Percentiles rank a stretch among this genome's conserved stretches.
Conservation (phyloP, 768 basidiomycete species). For the Suillus variegatus region DNA sequence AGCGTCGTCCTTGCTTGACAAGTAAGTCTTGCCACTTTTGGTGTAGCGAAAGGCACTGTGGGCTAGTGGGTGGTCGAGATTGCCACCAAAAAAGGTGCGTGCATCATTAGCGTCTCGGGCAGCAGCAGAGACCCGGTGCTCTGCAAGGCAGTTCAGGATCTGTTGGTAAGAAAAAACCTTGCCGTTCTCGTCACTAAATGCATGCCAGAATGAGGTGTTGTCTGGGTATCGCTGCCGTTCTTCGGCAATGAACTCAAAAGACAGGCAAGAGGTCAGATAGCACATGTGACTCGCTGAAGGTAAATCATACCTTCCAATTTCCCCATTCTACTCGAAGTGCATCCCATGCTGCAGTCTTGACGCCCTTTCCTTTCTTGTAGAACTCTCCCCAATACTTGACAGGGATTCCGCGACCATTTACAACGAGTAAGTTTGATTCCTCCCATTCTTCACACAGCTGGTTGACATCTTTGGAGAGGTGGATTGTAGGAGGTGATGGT, state of each 20-base stretch:
- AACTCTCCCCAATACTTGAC: constrained; percentile 18
- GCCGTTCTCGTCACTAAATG: constrained; percentile 12
- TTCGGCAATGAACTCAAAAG: constrained; percentile 16
- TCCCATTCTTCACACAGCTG: constrained; percentile 21
- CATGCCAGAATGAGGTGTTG: constrained; percentile 15
- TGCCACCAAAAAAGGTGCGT: too few species aligned
- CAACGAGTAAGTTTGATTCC: constrained; percentile 10
- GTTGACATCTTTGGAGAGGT: constrained; percentile 15
- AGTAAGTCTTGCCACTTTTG: too few species aligned
- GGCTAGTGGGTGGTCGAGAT: too few species aligned
- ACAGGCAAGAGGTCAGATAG: not conserved
- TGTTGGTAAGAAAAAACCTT: constrained; percentile 8
- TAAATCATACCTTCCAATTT: constrained; percentile 13
- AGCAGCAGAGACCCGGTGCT: not conserved
- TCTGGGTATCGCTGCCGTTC: constrained; percentile 10
- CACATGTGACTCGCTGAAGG: not conserved
- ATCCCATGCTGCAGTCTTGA: constrained; percentile 14
- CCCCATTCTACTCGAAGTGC: constrained; percentile 15
- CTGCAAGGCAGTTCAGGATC: constrained; percentile 10
- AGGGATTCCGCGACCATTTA: constrained; percentile 14
- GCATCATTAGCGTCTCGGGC: constrained; percentile 11
- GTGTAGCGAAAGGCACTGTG: too few species aligned
- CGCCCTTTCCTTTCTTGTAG: constrained; percentile 15
- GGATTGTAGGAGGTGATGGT: not conserved
- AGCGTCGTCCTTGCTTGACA: too few species aligned